phyloP scores from a whole-genome alignment of 176 grass and related monocot species.

The Lolium multiflorum region DNA sequence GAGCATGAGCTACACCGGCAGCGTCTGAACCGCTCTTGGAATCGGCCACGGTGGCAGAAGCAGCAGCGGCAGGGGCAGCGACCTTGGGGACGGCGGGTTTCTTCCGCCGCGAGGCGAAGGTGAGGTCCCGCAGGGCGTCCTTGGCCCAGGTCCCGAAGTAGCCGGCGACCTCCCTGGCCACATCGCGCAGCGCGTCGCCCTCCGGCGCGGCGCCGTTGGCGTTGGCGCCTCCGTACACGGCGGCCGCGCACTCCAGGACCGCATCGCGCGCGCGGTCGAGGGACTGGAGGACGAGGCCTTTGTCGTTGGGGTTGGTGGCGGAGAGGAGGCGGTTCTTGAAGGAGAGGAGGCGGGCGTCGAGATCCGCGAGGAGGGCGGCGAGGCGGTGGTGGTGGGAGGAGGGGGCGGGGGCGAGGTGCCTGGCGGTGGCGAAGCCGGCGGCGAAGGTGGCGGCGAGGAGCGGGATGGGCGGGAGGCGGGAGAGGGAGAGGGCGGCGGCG shows the following conservation, averaged over 20 bases:
- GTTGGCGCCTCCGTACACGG: constrained; percentile 3
- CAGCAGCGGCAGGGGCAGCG: background rate
- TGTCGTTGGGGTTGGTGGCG: background rate
- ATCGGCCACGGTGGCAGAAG: background rate
- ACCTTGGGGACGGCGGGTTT: constrained; percentile 37
- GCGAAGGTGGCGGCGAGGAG: constrained; percentile 67
- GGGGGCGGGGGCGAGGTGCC: constrained; percentile 11
- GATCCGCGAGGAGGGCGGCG: constrained; percentile 50
- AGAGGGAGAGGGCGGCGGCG: constrained; percentile 42
- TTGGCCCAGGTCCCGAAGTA: constrained; percentile 51
- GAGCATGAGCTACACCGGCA: background rate
- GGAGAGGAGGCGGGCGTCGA: constrained; percentile 57
- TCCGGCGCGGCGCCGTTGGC: constrained; percentile 22
- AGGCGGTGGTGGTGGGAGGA: constrained; percentile 35
- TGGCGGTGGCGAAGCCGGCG: constrained; percentile 21
- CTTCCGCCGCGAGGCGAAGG: constrained; percentile 44
- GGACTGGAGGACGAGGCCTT: constrained; percentile 44
- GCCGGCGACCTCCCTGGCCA: constrained; percentile 47
- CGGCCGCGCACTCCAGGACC: constrained; percentile 43
- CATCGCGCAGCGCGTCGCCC: constrained; percentile 27
- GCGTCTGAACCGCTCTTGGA: background rate
- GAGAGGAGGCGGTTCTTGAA: constrained; percentile 45
- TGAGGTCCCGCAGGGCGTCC: constrained; percentile 60
- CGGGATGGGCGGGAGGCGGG: constrained; percentile 58
- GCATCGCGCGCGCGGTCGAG: constrained; percentile 53